Evolutionary conservation across 129 eudicot species (phyloP), one percentile per base, ranked within the genome.

Genomic region (Solidago caesia): DNA sequence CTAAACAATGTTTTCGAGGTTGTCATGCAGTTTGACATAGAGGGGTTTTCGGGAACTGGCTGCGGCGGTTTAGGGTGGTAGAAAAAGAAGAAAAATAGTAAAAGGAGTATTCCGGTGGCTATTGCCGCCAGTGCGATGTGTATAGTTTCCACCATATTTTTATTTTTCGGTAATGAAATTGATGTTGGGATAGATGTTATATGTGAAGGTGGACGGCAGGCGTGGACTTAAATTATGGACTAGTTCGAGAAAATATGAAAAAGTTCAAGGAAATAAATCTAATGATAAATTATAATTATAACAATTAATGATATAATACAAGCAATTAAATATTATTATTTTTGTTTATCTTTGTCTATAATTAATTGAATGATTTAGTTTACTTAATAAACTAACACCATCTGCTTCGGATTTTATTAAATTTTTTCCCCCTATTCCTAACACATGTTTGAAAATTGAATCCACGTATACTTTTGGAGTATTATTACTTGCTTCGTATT

Each of bases 141-240:
- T 79, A 84, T 47, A 89, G 74, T 66, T 25, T 64, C 75, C 70
- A 62, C 8, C 92, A 87, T 86, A 13, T 64, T 3, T 1, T 53
- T 41, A 64, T 29, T 27, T 64, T 79, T n/a, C 44, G 12, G 71
- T 33, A 53, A 65, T 72, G 68, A 44, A 55, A 29, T 55, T n/a
- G 44, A 71, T 62, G 11, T 21, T 14, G 33, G 44, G 59, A 63
- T 5, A 25, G 47, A 71, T 41, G 72, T 64, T 79, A 58, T 79
- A 79, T 79, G 67, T 78, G 73, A 72, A 79, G 78, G 15, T 79
- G 71, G 70, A 78, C 73, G 80, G 72, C 41, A 55, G 71, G 51
- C 42, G 70, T 49, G 42, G 78, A 47, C 51, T 33, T 33, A 2
- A 27, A 62, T 16, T 64, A 13, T 15, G 64, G 72, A 75, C 10